phyloP scores from a whole-genome alignment of 768 basidiomycete species.

The Psilocybe azurescens region DNA sequence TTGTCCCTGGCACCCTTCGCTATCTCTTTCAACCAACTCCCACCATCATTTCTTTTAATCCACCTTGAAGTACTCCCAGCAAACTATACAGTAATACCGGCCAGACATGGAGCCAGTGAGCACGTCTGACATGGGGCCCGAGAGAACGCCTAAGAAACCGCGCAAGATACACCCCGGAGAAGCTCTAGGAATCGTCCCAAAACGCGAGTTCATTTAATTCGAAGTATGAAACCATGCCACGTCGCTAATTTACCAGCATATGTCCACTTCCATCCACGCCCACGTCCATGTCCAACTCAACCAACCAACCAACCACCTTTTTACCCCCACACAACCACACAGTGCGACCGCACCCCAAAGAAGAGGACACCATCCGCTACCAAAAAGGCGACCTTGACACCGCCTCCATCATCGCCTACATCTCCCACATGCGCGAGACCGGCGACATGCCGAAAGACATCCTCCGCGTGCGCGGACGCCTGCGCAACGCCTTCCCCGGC shows the following conservation, averaged over 20 bases:
- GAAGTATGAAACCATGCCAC: too few relatives aligned
- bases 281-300: neutral
- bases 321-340: neutral
- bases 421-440: conserved; percentile 6
- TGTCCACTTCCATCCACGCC: neutral
- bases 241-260: too few relatives aligned
- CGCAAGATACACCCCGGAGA: conserved; percentile 5
- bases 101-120: neutral
- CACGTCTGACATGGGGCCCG: neutral
- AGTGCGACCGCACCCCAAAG: neutral
- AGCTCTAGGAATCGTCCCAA: conserved; percentile 11
- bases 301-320: neutral
- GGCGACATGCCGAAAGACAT: conserved; percentile 10
- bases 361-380: conserved; percentile 9
- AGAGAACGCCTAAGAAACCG: neutral
- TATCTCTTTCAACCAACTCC: too few relatives aligned
- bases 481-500: conserved; percentile 17
- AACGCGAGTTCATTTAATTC: neutral
- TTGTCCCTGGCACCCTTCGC: too few relatives aligned
- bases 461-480: conserved; percentile 11
- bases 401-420: conserved; percentile 13
- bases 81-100: neutral
- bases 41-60: too few relatives aligned
- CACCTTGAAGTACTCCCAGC: too few relatives aligned
- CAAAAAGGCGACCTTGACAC: conserved; percentile 8